phyloP scores from a whole-genome alignment of 2,329 filamentous ascomycete species.

The Xylariaceae sp. region DNA sequence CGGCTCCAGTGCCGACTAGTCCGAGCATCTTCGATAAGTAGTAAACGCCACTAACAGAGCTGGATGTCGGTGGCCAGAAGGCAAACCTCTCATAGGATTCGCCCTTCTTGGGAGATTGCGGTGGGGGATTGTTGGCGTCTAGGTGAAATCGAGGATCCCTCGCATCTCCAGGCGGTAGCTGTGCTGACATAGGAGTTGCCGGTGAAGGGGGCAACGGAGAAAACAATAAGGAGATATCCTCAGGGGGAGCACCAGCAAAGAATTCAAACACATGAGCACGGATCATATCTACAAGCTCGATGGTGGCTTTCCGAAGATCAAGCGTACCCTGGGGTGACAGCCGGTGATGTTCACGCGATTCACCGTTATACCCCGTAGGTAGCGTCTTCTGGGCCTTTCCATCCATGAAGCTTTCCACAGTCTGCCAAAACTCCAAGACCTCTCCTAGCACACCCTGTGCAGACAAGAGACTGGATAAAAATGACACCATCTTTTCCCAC shows the following conservation, averaged over 20 bases:
- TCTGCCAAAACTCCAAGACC: slow-evolving; percentile 90
- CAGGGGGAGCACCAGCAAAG: slow-evolving; percentile 81
- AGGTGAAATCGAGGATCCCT: slow-evolving; percentile 74
- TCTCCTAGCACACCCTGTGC: slow-evolving; percentile 79
- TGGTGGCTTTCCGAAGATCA: slow-evolving; percentile 69
- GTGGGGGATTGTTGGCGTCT: slow-evolving; percentile 70
- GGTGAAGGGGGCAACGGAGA: slow-evolving; percentile 72
- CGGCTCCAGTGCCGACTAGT: slow-evolving; percentile 78
- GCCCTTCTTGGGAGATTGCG: slow-evolving; percentile 69
- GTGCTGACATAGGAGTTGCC: slow-evolving; percentile 56
- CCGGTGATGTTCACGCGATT: slow-evolving; percentile 75
- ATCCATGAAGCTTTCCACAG: slow-evolving; percentile 80
- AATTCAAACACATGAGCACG: slow-evolving; percentile 74
- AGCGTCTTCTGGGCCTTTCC: slow-evolving; percentile 76
- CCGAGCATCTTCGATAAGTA: slow-evolving; percentile 79
- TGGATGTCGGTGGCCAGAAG: slow-evolving; percentile 93
- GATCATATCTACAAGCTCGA: slow-evolving; percentile 79
- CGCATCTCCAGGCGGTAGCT: slow-evolving; percentile 50
- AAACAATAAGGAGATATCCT: slow-evolving; percentile 83
- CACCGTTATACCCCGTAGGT: slow-evolving; percentile 74
- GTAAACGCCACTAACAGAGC: slow-evolving; percentile 85
- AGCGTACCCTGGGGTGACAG: slow-evolving; percentile 64
- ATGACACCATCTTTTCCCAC: slow-evolving; percentile 82
- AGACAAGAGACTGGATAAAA: slow-evolving; percentile 69
- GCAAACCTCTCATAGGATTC: slow-evolving; percentile 90